Percentiles rank a stretch among this genome's conserved stretches.
Conservation (phyloP, 805 yeast genomes). For the Starmerella bombi region DNA sequence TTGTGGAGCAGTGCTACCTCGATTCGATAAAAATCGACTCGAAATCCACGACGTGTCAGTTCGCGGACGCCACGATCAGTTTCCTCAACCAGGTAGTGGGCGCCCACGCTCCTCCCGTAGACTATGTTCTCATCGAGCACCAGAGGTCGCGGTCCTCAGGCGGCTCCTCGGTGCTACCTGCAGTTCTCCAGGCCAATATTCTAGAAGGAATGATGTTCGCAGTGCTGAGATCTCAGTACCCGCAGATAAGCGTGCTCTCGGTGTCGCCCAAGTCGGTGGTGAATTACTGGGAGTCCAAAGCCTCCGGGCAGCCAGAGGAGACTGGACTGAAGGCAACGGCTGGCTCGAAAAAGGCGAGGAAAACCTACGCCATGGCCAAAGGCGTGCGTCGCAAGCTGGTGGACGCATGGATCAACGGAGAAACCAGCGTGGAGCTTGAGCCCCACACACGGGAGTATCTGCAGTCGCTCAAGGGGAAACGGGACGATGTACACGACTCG, state of each 20-base stretch:
- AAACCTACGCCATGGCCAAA: conserved; percentile 20
- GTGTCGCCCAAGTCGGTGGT: conserved; percentile 22
- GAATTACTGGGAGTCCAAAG: conserved; percentile 20
- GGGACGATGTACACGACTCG: conserved; percentile 56
- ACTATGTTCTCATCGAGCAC: conserved; percentile 38
- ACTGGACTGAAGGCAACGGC: too few species aligned
- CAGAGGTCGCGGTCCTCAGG: conserved; percentile 44
- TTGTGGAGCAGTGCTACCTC: conserved; percentile 10
- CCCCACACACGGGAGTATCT: background rate
- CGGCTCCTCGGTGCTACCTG: conserved; percentile 36
- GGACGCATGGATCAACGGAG: conserved; percentile 13
- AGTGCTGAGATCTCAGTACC: conserved; percentile 14
- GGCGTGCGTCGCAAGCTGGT: conserved; percentile 19
- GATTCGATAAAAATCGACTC: conserved; percentile 9
- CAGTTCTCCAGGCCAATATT: conserved; percentile 40
- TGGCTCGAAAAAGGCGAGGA: conserved; percentile 1
- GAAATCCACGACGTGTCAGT: conserved; percentile 22
- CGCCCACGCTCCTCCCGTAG: conserved; percentile 26
- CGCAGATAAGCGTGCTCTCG: conserved; percentile 14
- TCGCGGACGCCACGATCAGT: conserved; percentile 20
- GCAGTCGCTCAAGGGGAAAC: conserved; percentile 28
- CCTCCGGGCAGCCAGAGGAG: background rate
- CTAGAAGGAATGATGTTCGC: conserved; percentile 40
- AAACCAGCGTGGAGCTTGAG: conserved; percentile 9
- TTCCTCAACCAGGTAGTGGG: conserved; percentile 11